phyloP scores from a whole-genome alignment of 495 filamentous ascomycete genomes.

The Viridothelium virens region DNA sequence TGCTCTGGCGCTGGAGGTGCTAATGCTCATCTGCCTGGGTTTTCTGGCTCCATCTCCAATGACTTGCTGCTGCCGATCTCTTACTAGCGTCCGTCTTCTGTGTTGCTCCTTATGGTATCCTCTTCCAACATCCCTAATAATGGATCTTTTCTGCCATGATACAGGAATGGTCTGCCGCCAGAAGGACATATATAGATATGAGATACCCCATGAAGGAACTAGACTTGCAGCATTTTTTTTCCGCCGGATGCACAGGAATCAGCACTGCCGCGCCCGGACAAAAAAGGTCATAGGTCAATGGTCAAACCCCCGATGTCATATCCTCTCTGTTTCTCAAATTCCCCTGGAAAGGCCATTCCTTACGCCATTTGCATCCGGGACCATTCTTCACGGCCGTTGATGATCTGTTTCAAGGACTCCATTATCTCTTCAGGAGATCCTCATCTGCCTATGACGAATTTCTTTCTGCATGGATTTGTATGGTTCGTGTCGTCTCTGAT shows the following conservation, averaged over 20 bases:
- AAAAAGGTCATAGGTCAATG: conserved; percentile 8
- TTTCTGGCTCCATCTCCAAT: background rate
- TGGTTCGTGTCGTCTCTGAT: background rate
- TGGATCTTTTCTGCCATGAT: conserved; percentile 9
- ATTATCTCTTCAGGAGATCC: background rate
- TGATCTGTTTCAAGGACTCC: background rate
- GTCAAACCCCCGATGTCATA: background rate
- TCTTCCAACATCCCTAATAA: background rate
- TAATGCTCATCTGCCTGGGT: background rate
- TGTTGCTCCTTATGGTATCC: background rate
- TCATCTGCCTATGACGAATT: background rate
- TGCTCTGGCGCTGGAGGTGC: background rate
- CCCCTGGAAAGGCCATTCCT: background rate
- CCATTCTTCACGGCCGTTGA: background rate
- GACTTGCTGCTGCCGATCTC: background rate
- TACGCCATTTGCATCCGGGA: background rate
- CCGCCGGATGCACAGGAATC: conserved; percentile 7
- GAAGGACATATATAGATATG: background rate
- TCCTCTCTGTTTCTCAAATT: background rate
- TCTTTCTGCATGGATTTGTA: background rate
- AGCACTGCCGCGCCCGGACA: background rate
- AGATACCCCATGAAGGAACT: conserved; percentile 4
- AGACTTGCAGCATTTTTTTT: conserved; percentile 5
- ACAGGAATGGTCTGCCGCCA: conserved; percentile 11
- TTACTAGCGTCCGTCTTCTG: background rate